Evolutionary conservation across 148 eudicot genomes (phyloP), one percentile per base, ranked within the genome.

Genomic region (Selenicereus undatus): DNA sequence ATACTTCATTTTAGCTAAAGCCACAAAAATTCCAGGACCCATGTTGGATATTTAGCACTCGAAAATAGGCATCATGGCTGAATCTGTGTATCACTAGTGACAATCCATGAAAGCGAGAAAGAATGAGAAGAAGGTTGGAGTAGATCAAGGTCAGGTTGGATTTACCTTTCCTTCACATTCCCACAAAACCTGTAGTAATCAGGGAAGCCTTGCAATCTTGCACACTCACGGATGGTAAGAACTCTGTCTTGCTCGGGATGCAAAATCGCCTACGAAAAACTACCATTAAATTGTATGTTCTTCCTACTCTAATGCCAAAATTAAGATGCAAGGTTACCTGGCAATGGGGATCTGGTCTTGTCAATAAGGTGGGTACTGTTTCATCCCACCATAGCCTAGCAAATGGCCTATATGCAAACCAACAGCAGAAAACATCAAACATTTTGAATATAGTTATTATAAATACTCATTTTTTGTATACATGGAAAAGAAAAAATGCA

Each of bases 361-460:
- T 85, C 81, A 90, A 78, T 73, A 88, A 51, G 35, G 93, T 90
- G 30, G 91, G 80, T 32, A 88, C 84, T 12, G 91, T 90, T 76
- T 88, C 93, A 84, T 90, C 93, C 93, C 93, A 90, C 93, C 93
- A 90, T 69, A 90, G 73, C 58, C 93, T 86, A 69, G 78, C 88
- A 85, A 87, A 90, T 76, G 88, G 88, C 75, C 88, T 86, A 32
- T 10, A 74, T 39, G 64, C 30, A 56, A 60, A 65, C 71, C 74
- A 75, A 50, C 32, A 32, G 52, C 69, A 18, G 29, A 42, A 45
- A 48, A 74, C 10, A 50, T 7, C 26, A 35, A 71, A 81, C 22
- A 58, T 42, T 32, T n/a, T 24, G 50, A 5, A n/a, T n/a, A 18
- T 62, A 48, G 52, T 48, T 48, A 8, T 10, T 12, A 48, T 48